Base-by-base conservation (phyloP, 2,329 filamentous ascomycete genomes). In the Botrytis cinerea region DNA sequence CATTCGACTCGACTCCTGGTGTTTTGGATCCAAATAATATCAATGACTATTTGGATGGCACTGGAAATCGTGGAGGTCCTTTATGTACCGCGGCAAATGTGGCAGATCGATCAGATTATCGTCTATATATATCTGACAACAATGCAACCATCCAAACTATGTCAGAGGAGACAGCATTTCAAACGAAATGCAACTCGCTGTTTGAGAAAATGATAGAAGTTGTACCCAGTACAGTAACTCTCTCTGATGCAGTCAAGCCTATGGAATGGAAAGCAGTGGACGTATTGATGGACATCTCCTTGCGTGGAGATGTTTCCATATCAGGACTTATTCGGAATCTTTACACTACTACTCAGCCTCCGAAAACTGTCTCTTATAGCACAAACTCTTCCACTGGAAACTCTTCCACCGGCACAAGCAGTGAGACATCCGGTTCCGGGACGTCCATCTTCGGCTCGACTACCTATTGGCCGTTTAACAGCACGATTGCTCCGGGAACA, bases 161-260 rank as follows among this genome's bases (percentile, higher is more conserved):
- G 81, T 78, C 83, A 6, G 82, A 85, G 57, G 77, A 83, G 0
- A 75, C 81, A 0, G 80, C 78, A 16, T 90, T 88, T 80, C 79
- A 81, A 40, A 81, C 78, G 40, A 82, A 83, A 35, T 90, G 88
- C 79, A 82, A 83, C 74, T 81, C 78, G 8, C 82, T 90, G 7
- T 81, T 90, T 51, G 85, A 88, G 78, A 87, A 86, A 77, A 87
- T 90, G 88, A 87, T 90, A 73, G 86, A 90, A 18, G 84, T 86
- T 2, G 87, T 90, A 0, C 88, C 88, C 2, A 78, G 79, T 4
- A 82, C 82, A 2, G 86, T 88, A 10, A 81, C 81, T 0, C 83
- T 90, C 4, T 85, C 85, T 0, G 85, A 86, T 46, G 83, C 85
- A 1, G 84, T 90, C 73, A 80, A 81, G 5, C 86, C 88, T 89